Base-by-base conservation (phyloP, 2,329 filamentous ascomycete species). In the Alternaria sp. region DNA sequence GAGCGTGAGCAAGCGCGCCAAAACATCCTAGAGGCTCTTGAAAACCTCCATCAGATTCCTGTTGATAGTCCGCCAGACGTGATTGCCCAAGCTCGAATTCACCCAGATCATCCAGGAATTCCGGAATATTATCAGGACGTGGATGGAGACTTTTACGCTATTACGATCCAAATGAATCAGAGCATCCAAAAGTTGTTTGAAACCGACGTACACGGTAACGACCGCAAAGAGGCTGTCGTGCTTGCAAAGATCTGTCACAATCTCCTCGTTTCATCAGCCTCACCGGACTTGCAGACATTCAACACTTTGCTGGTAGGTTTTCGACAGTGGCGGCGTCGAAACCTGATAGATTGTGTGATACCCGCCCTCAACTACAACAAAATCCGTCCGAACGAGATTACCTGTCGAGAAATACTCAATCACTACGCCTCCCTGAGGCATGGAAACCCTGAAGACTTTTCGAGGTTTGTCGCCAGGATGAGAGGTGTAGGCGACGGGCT, bases 261-360 rank as follows among this genome's bases (percentile, higher is more conserved):
- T 72, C 80, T 96, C 4, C 83, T 93, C 15, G 81, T 88, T 4
- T 88, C 87, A 3, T 77, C 84, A 2, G 82, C 87, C 18, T 86
- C 88, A 0, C 90, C 92, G 0, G 87, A 87, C 65, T 85, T 92
- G 37, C 84, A 88, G 67, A 93, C 89, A 4, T 93, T 89, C 81
- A 94, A 94, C 73, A 85, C 86, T 12, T 83, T 96, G 25, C 85
- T 95, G 3, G 77, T 87, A n/a, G 87, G 87, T n/a, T 88, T 95
- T 55, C 69, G 66, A 51, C 68, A 71, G 33, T 78, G 74, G 69
- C 62, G 71, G 43, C 69, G 66, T n/a, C 63, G 61, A 11, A 56
- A 66, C 1, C 56, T 80, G 43, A 67, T 73, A n/a, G 67, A 77
- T 33, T 44, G 65, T 37, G 70, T 81, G 21, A 76, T 81, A 23